Evolutionary conservation across 306 rosid species (phyloP).

Genomic region (Vigna mungo): DNA sequence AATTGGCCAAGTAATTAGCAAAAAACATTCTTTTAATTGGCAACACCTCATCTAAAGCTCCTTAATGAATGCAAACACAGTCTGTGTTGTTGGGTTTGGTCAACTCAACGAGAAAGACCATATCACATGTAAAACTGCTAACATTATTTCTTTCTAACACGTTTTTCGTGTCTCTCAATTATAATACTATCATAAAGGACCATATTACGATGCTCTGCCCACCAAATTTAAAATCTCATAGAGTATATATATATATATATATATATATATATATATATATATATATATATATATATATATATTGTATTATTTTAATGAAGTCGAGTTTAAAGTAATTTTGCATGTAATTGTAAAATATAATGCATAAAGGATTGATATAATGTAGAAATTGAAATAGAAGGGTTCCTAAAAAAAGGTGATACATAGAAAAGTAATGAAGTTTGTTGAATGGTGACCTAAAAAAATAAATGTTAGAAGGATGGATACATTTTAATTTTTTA

Average conservation of each 20-base stretch:
- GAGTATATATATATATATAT: too few relatives aligned
- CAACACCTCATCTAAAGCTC: not conserved
- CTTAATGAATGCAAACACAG: not conserved
- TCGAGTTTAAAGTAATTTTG: not conserved
- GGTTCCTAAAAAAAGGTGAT: not conserved
- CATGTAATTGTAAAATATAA: not conserved
- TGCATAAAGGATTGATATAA: too few relatives aligned
- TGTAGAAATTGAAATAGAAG: too few relatives aligned
- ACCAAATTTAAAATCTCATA: not conserved
- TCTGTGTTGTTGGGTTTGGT: slow-evolving; percentile 3
- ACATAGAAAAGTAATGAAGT: slow-evolving; percentile 17
- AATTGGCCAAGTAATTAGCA: not conserved
- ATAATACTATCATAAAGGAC: too few relatives aligned
- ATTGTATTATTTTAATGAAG: too few relatives aligned
- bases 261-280: too few relatives aligned
- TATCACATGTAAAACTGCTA: not conserved
- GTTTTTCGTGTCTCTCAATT: not conserved
- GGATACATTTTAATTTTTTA: slow-evolving; percentile 43
- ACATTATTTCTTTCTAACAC: not conserved
- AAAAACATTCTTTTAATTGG: not conserved
- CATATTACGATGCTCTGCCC: not conserved
- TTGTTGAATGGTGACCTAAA: slow-evolving; percentile 53
- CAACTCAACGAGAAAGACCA: not conserved
- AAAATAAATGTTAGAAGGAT: slow-evolving; percentile 56
- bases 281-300: too few relatives aligned